Evolutionary conservation across 805 yeast species (phyloP), one percentile per base, ranked within the genome.

Genomic region (Tetrapisispora namnaoensis): DNA sequence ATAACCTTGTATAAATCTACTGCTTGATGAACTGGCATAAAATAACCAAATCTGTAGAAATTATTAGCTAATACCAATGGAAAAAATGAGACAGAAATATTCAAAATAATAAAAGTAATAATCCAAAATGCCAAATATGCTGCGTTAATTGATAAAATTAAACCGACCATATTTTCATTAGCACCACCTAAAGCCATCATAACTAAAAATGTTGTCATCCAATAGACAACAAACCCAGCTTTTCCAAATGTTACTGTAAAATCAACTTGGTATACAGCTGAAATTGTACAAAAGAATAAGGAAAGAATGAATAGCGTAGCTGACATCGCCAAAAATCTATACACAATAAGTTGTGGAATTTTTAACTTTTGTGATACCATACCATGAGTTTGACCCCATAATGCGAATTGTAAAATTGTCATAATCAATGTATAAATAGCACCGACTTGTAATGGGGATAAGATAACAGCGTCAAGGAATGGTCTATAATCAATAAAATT

Each of bases 161-260:
- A 32, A 62, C 79, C 60, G 0, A 81, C 79, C 53, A 76, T 67
- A 53, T 82, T 78, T 63, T 86, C 93, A 59, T 82, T 83, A 21
- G 83, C 81, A 44, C 84, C 78, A 51, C 93, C 95, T 28, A 84
- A 83, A 0, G 90, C 86, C 52, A 79, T 67, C 86, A 86, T 81
- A 5, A 86, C 76, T 44, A 86, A 55, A 61, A 69, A 86, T 4
- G 80, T 72, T 20, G 80, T 54, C 77, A 82, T 73, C 95, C 95
- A 86, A 54, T 76, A 77, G 1, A 86, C 81, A 39, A 86, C 74
- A 63, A 85, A 86, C 0, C 95, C 95, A 10, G 80, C 78, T 37
- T 66, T 71, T 1, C 87, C 89, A 69, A 78, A 84, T 0, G 86
- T 66, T 2, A 46, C 57, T 16, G 77, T 72, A 60, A 82, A 76